These are phyloP conservation scores for Colletotrichum orbiculare DNA, from an alignment of 2,329 filamentous ascomycete species.

Conservation along the genomic window DNA sequence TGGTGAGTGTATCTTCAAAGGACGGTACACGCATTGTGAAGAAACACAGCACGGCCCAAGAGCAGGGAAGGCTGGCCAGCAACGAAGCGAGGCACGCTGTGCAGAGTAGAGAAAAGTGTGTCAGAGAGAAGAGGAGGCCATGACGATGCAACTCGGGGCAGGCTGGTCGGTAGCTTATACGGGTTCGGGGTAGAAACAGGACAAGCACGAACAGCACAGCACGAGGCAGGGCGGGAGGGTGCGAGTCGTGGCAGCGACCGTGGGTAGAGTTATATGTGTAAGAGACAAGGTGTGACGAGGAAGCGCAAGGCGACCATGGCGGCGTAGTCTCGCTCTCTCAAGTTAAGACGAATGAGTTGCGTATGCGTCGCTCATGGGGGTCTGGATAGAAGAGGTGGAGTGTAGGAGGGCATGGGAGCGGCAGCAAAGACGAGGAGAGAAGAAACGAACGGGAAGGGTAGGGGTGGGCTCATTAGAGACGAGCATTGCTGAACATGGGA, in stretches of 20 bases:
- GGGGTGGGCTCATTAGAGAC: constrained; percentile 30
- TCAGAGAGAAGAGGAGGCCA: constrained; percentile 13
- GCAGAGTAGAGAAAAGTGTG: background rate
- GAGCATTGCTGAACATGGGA: constrained; percentile 10
- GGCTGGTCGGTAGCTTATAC: constrained; percentile 19
- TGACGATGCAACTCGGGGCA: constrained; percentile 3
- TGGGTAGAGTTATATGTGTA: constrained; percentile 26
- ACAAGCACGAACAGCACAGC: background rate
- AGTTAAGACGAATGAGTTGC: constrained; percentile 21
- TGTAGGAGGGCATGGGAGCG: background rate
- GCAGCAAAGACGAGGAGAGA: background rate
- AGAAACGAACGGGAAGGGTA: constrained; percentile 7
- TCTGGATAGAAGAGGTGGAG: background rate
- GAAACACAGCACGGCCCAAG: background rate
- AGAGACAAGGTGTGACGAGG: constrained; percentile 16
- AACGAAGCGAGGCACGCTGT: background rate
- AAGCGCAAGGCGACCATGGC: constrained; percentile 30
- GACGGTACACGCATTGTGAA: constrained; percentile 37
- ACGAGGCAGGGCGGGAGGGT: constrained; percentile 2
- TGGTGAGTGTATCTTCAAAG: constrained; percentile 30
- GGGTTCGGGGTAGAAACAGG: background rate
- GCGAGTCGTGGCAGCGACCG: constrained; percentile 29
- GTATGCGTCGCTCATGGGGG: constrained; percentile 20
- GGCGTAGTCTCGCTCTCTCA: constrained; percentile 31
- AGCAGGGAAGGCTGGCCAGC: background rate